These are phyloP conservation scores for Monosporascus sp. DNA, from an alignment of 2,329 filamentous ascomycete genomes.

Conservation along the genomic window DNA sequence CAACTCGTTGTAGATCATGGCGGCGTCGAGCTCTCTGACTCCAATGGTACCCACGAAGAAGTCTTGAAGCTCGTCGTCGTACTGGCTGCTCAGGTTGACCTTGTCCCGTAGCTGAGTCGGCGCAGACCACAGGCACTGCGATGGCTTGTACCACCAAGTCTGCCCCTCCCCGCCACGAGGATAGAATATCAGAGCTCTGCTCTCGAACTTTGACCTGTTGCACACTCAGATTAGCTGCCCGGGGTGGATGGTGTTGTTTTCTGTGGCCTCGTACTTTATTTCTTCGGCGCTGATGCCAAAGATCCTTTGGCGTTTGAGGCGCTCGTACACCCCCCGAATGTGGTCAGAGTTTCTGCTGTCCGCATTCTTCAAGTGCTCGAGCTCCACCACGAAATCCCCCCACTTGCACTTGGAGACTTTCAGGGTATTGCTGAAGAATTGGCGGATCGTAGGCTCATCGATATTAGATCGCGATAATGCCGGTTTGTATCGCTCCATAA, in stretches of 20 bases:
- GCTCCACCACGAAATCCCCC: not conserved
- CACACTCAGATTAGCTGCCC: not conserved
- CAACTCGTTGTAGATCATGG: conserved; percentile 7
- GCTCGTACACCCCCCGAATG: not conserved
- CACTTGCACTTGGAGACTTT: not conserved
- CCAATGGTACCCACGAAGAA: conserved; percentile 5
- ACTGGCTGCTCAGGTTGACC: conserved; percentile 14
- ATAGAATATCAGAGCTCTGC: conserved; percentile 9
- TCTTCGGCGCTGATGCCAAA: not conserved
- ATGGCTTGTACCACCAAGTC: conserved; percentile 22
- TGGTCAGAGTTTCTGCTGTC: not conserved
- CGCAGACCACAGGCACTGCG: conserved; percentile 31
- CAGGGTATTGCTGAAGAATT: conserved; percentile 4
- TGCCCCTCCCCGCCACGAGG: not conserved
- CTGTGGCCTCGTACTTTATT: not conserved
- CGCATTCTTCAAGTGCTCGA: not conserved
- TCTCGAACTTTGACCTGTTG: conserved; percentile 8
- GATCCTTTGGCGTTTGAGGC: not conserved
- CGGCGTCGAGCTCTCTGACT: conserved; percentile 2
- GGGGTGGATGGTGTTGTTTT: too few relatives aligned
- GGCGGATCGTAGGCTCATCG: not conserved
- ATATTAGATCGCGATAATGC: not conserved
- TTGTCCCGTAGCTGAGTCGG: conserved; percentile 23
- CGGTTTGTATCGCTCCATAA: not conserved
- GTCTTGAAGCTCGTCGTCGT: not conserved